Evolutionary conservation across 441 rosid species (phyloP), one percentile per base, ranked within the genome.

Genomic region (Pelargonium australe): DNA sequence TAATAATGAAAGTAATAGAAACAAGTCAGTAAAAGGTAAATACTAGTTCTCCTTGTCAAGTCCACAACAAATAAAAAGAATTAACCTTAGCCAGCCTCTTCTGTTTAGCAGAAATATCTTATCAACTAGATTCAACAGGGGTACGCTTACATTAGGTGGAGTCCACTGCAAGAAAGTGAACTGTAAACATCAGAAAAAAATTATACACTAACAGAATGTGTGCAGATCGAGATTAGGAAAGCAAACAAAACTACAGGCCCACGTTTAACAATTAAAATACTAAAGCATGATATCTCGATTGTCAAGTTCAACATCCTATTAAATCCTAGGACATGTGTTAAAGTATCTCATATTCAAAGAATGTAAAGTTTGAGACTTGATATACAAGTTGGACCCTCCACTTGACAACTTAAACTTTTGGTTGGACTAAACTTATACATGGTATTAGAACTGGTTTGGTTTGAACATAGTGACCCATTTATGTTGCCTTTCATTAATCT

Each of bases 31-130:
- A 9, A 23, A 23, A 23, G 11, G 34, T 3, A 60, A 23, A 23
- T 60, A 51, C 23, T 55, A 55, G 61, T 3, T 55, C 61, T n/a
- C 64, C 37, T 34, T 60, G 64, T 23, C 37, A n/a, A 23, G 34
- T 60, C 64, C 64, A 60, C n/a, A 60, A 60, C 34, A 60, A 60
- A 58, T n/a, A 23, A 23, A 60, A 60, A 60, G 20, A 60, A 60
- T 37, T 61, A 25, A 66, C 14, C 17, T 88, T 76, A 95, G 77
- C 99, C 99, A 95, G 62, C 98, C 99, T 83, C 98, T 88, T 81
- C 95, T 90, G 65, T 90, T 92, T 11, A 95, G 93, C 80, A 90
- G 98, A 85, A 95, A 95, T 68, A 92, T 88, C 77, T 92, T 95
- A 78, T 95, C 99, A 57, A 95, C 99, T 66, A 95, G 90, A 87